A percentile compares a stretch with the other conserved stretches of the same genome.
phyloP scores from a whole-genome alignment of 2,329 filamentous ascomycete genomes.

The Ambrosiella beaveri region DNA sequence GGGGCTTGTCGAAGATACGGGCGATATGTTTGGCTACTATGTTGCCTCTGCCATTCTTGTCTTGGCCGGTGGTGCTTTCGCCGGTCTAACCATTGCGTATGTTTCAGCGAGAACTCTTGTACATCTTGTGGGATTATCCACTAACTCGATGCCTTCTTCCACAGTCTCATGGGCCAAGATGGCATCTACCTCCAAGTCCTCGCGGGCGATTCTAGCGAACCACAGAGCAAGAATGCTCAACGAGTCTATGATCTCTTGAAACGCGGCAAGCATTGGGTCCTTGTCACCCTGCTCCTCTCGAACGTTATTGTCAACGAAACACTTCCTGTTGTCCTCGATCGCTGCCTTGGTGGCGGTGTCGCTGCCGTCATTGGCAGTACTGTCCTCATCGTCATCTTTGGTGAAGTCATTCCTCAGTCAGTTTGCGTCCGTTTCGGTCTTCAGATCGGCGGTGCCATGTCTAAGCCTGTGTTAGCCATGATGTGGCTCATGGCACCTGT shows the following conservation, averaged over 20 bases:
- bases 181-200: slow-evolving; percentile 96
- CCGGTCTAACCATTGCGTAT: slow-evolving; percentile 76
- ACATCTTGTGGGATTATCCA: background rate
- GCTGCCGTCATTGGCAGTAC: slow-evolving; percentile 89
- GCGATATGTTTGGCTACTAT: slow-evolving; percentile 65
- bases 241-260: slow-evolving; percentile 66
- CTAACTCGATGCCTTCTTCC: background rate
- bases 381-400: slow-evolving; percentile 91
- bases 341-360: slow-evolving; percentile 84
- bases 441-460: slow-evolving; percentile 86
- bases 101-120: slow-evolving; percentile 19
- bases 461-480: slow-evolving; percentile 65
- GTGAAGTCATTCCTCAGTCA: slow-evolving; percentile 89
- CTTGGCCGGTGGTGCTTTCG: slow-evolving; percentile 78
- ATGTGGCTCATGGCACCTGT: slow-evolving; percentile 88
- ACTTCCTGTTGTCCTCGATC: slow-evolving; percentile 81
- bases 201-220: slow-evolving; percentile 62
- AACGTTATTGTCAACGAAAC: slow-evolving; percentile 99
- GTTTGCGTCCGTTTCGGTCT: slow-evolving; percentile 92
- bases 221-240: slow-evolving; percentile 72
- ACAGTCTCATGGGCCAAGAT: slow-evolving; percentile 53
- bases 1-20: slow-evolving; percentile 37
- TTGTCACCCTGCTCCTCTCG: slow-evolving; percentile 81
- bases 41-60: slow-evolving; percentile 65
- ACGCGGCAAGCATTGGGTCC: slow-evolving; percentile 91